Conservation (phyloP, 768 basidiomycete species). For the Rhodosporidiobolus odoratus region DNA sequence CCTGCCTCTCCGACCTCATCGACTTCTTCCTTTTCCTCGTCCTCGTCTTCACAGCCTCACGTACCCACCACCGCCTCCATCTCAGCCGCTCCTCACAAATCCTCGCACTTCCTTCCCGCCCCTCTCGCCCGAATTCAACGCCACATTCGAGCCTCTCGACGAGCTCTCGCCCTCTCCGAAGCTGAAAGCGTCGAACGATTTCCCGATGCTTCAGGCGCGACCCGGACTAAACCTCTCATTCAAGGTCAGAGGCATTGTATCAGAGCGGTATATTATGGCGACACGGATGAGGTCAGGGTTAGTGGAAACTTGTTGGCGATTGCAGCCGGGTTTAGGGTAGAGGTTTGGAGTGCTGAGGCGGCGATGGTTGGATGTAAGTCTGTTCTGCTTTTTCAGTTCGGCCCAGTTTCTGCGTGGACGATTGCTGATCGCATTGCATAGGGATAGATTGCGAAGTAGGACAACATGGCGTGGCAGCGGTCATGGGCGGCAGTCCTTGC, state of each 20-base stretch:
- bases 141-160: neutral
- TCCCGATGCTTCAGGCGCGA: slow-evolving; percentile 16
- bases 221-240: slow-evolving; percentile 6
- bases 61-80: neutral
- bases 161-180: neutral
- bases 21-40: neutral
- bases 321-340: neutral
- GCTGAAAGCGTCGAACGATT: slow-evolving; percentile 8
- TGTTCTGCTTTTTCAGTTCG: neutral
- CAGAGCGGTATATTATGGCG: neutral
- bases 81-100: neutral
- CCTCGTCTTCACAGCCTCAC: neutral
- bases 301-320: slow-evolving; percentile 15
- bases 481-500: neutral
- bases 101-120: neutral
- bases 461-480: neutral
- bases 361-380: neutral
- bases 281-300: neutral
- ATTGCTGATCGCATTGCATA: neutral
- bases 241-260: neutral
- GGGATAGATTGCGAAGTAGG: neutral
- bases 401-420: accelerated
- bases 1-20: neutral
- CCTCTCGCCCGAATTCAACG: neutral
- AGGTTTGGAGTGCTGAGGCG: neutral